Conservation (phyloP, 148 eudicot genomes). For the Rhododendron mucronatum region DNA sequence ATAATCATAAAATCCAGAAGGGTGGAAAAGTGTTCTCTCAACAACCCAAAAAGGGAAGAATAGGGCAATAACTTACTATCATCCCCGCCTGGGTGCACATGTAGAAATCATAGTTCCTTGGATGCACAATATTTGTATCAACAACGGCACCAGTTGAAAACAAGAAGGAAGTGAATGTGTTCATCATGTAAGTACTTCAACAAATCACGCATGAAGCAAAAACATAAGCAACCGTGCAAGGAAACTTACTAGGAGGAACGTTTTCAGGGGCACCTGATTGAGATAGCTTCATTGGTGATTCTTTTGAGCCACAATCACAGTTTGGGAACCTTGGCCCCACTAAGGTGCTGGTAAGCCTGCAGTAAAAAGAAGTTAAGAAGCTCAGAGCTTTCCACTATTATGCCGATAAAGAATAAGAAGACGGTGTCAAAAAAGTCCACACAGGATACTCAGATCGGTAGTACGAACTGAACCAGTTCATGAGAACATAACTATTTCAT, state of each 20-base stretch:
- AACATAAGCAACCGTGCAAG: neutral
- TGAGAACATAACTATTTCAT: neutral
- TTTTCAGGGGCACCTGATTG: conserved; percentile 59
- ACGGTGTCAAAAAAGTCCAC: neutral
- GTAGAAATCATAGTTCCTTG: conserved; percentile 83
- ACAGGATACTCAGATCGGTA: neutral
- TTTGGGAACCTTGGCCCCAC: conserved; percentile 71
- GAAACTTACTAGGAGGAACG: conserved; percentile 71
- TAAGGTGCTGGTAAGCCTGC: conserved; percentile 74
- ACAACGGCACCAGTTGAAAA: conserved; percentile 71
- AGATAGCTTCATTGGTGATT: conserved; percentile 77
- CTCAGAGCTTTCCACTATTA: neutral
- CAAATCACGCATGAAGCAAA: neutral
- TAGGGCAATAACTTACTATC: conserved; percentile 47
- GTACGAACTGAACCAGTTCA: neutral
- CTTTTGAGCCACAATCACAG: conserved; percentile 89
- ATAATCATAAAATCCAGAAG: conserved; percentile 4
- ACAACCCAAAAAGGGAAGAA: neutral
- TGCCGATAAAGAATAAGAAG: neutral
- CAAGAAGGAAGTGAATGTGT: neutral
- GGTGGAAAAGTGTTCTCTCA: neutral
- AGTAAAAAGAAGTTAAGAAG: neutral
- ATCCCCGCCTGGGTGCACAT: conserved; percentile 88
- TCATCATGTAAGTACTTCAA: neutral
- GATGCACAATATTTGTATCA: conserved; percentile 85